Base-by-base conservation (phyloP, 352 stramenopile species). In the Phytophthora niederhauseri region DNA sequence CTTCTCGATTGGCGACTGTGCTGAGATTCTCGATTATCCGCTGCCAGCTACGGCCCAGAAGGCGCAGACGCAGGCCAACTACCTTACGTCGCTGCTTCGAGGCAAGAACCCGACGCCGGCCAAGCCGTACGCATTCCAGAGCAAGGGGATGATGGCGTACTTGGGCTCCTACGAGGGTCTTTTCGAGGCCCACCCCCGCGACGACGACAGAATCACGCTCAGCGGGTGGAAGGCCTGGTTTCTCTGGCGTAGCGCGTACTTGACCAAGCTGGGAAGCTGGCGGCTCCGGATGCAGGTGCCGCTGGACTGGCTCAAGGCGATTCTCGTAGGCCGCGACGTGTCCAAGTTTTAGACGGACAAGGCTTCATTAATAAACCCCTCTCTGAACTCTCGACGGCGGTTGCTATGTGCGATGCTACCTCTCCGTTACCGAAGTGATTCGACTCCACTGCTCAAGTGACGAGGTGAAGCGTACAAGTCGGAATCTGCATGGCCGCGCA, bases 251-350 rank as follows among this genome's bases (percentile, higher is more conserved):
- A 97, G 89, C 58, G 97, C 94, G 43, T 99, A 99, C 73, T 84
- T 97, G 64, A 99, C 97, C 41, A 98, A 98, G 75, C 93, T 98
- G 46, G 87, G 97, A 31, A 97, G 87, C 57, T 96, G 85, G 89
- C 85, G 92, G 20, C 91, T 98, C 72, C 97, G 96, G 60, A 84
- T 98, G 66, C 81, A 98, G 61, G 97, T 99, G 70, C 97, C 97
- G 4, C 92, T 99, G 71, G 96, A 99, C 79, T 99, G 97, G 97
- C 93, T 99, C 70, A 99, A 99, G 82, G 85, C 90, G 15, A 85
- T 98, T n/a, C 69, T 99, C 14, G 98, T 99, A 61, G 97, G 97
- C 3, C 83, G 97, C 66, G 97, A 99, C 66, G 97, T 99, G 66
- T 97, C 84, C 15, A 86, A 93, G 51, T 99, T 99, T 61, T 96